Base-by-base conservation (phyloP, 139 green algal species). In the Spirogloea muscicola region DNA sequence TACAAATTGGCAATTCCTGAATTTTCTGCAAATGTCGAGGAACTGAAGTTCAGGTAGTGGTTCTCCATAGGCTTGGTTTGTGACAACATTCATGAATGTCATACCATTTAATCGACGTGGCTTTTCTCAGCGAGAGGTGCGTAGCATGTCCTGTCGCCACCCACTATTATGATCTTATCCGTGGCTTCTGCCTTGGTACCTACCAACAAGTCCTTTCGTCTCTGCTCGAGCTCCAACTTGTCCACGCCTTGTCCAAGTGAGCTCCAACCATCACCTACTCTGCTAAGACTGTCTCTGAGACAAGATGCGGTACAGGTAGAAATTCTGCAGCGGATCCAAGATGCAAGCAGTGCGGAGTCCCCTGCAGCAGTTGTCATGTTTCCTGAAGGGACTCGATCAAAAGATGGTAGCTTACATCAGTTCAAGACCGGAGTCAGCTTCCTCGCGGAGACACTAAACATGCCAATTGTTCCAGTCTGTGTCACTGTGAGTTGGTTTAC, bases 81-180 rank as follows among this genome's bases (percentile, higher is more conserved):
- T 81, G 16, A 76, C 61, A 18, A 46, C 40, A 1, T 77, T 67
- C 41, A 81, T 81, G 73, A 40, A 69, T 3, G 73, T 81, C 62
- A 81, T 81, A 43, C 73, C 73, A 1, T 66, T 81, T 48, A 77
- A 68, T 46, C 61, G 73, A 29, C 31, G 42, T 9, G 71, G 71
- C 25, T 81, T 81, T 48, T 77, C 73, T 13, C 42, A 80, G 43
- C 31, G 42, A 33, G 70, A 71, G 70, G 70, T 76, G n/a, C n/a
- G n/a, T n/a, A n/a, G n/a, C n/a, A n/a, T n/a, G n/a, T n/a, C n/a
- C n/a, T n/a, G n/a, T n/a, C n/a, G n/a, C n/a, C n/a, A n/a, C n/a
- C n/a, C n/a, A n/a, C n/a, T n/a, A n/a, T n/a, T n/a, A n/a, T n/a
- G n/a, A n/a, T n/a, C n/a, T n/a, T n/a, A n/a, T n/a, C n/a, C n/a